Percentiles rank a stretch among this genome's conserved stretches.
These are phyloP conservation scores for Sarocladium strictum DNA, from an alignment of 2,329 filamentous ascomycete genomes.

Conservation along the genomic window DNA sequence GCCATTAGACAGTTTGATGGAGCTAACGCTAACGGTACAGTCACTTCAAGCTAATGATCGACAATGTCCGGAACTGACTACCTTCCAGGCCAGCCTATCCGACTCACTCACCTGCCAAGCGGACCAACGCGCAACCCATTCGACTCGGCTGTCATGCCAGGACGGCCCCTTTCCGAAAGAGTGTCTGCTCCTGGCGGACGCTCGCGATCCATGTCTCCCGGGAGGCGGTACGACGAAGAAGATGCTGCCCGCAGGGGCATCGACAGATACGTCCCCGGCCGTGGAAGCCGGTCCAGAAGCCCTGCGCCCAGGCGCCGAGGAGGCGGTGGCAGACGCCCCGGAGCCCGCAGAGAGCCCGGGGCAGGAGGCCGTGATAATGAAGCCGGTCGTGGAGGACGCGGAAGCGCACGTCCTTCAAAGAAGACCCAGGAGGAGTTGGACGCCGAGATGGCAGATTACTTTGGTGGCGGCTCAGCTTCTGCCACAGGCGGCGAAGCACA, in stretches of 20 bases:
- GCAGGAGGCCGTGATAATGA: slow-evolving; percentile 23
- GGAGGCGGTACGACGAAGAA: slow-evolving; percentile 40
- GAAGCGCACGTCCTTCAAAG: slow-evolving; percentile 52
- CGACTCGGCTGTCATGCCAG: slow-evolving; percentile 48
- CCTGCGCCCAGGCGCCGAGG: slow-evolving; percentile 44
- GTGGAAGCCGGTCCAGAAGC: slow-evolving; percentile 48
- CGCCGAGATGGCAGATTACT: slow-evolving; percentile 97
- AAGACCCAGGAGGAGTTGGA: slow-evolving; percentile 92
- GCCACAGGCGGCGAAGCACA: slow-evolving; percentile 18
- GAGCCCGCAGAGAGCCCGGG: slow-evolving; percentile 36
- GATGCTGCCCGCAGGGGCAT: slow-evolving; percentile 61
- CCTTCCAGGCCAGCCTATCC: slow-evolving; percentile 67
- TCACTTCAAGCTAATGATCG: background rate
- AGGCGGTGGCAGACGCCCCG: slow-evolving; percentile 37
- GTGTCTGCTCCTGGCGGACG: slow-evolving; percentile 50
- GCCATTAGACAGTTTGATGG: slow-evolving; percentile 80
- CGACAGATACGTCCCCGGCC: slow-evolving; percentile 71
- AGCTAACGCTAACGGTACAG: slow-evolving; percentile 74
- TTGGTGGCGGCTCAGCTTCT: slow-evolving; percentile 42
- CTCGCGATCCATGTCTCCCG: slow-evolving; percentile 57
- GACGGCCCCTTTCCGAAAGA: slow-evolving; percentile 54
- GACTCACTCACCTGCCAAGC: slow-evolving; percentile 57
- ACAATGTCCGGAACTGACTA: background rate
- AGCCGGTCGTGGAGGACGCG: slow-evolving; percentile 32
- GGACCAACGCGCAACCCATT: slow-evolving; percentile 48